Conservation (phyloP, 2,329 filamentous ascomycete genomes). For the Albifimbria verrucaria region DNA sequence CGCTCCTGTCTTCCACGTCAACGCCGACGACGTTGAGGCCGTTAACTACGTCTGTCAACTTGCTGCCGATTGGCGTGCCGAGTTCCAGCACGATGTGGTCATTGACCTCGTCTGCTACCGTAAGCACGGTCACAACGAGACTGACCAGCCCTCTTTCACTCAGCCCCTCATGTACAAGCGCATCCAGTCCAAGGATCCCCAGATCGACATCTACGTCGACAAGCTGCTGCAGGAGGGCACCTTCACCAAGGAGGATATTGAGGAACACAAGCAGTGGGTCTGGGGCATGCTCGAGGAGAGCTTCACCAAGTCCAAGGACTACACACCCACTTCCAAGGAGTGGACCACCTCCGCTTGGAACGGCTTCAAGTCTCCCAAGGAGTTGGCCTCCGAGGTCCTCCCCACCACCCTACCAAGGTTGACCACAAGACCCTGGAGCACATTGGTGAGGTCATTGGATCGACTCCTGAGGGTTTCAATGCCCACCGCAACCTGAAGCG, state of each 20-base stretch:
- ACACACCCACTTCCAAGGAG: slow-evolving; percentile 93
- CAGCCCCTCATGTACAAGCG: slow-evolving; percentile 99
- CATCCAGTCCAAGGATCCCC: slow-evolving; percentile 78
- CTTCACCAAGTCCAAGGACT: slow-evolving; percentile 96
- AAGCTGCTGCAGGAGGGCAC: slow-evolving; percentile 89
- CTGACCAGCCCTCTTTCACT: slow-evolving; percentile 98
- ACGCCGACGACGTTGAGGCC: slow-evolving; percentile 96
- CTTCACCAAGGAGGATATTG: slow-evolving; percentile 95
- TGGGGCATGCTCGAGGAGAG: slow-evolving; percentile 99
- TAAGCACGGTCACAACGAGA: slow-evolving; percentile 99
- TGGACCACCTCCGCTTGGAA: slow-evolving; percentile 99
- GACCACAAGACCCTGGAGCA: slow-evolving; percentile 70
- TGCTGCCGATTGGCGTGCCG: slow-evolving; percentile 94
- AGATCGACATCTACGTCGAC: slow-evolving; percentile 87
- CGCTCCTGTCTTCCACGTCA: slow-evolving; percentile 98
- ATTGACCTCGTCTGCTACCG: slow-evolving; percentile 99
- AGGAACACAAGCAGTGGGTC: slow-evolving; percentile 99
- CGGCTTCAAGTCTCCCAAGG: slow-evolving; percentile 98
- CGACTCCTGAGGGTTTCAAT: slow-evolving; percentile 78
- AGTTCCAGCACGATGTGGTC: slow-evolving; percentile 98
- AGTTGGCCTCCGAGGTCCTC: slow-evolving; percentile 92
- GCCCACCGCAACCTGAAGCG: slow-evolving; percentile 96
- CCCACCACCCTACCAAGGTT: slow-evolving; percentile 84
- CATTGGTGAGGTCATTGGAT: slow-evolving; percentile 78
- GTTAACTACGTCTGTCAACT: slow-evolving; percentile 98